Percentiles rank a stretch among this genome's conserved stretches.
These are phyloP conservation scores for Ogataea zsoltii DNA, from an alignment of 805 yeast genomes.

Conservation along the genomic window DNA sequence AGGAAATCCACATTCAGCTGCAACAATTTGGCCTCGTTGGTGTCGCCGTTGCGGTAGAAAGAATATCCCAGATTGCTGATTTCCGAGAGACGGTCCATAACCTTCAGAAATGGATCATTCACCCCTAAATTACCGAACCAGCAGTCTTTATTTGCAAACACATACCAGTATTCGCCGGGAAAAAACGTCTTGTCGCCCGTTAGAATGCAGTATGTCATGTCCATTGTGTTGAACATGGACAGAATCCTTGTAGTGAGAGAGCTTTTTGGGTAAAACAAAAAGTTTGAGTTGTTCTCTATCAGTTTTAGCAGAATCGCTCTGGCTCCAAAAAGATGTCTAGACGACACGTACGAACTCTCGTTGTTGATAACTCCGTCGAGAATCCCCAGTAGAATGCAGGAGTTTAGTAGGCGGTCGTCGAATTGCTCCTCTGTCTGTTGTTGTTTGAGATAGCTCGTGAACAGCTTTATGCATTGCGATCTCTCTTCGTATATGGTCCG, in stretches of 20 bases:
- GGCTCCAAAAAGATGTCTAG: slow-evolving; percentile 28
- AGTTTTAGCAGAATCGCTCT: slow-evolving; percentile 24
- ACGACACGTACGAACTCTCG: slow-evolving; percentile 15
- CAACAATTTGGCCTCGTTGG: not conserved
- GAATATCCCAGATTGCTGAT: slow-evolving; percentile 16
- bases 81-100: slow-evolving; percentile 25
- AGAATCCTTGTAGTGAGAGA: slow-evolving; percentile 21
- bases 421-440: not conserved
- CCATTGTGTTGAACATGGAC: slow-evolving; percentile 32
- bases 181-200: slow-evolving; percentile 25
- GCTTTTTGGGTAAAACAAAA: slow-evolving; percentile 11
- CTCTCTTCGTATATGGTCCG: slow-evolving; percentile 12
- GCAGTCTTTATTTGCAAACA: slow-evolving; percentile 24
- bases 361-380: slow-evolving; percentile 30
- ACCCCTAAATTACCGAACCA: slow-evolving; percentile 31
- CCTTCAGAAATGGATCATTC: slow-evolving; percentile 33
- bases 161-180: slow-evolving; percentile 21
- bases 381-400: slow-evolving; percentile 26
- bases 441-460: slow-evolving; percentile 12
- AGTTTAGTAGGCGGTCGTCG: slow-evolving; percentile 19
- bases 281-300: slow-evolving; percentile 11
- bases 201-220: slow-evolving; percentile 26
- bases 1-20: not conserved
- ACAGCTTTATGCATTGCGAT: slow-evolving; percentile 16
- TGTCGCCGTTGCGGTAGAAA: not conserved